Evolutionary conservation across 768 basidiomycete genomes (phyloP).

Genomic region (Daedaleopsis sinensis): DNA sequence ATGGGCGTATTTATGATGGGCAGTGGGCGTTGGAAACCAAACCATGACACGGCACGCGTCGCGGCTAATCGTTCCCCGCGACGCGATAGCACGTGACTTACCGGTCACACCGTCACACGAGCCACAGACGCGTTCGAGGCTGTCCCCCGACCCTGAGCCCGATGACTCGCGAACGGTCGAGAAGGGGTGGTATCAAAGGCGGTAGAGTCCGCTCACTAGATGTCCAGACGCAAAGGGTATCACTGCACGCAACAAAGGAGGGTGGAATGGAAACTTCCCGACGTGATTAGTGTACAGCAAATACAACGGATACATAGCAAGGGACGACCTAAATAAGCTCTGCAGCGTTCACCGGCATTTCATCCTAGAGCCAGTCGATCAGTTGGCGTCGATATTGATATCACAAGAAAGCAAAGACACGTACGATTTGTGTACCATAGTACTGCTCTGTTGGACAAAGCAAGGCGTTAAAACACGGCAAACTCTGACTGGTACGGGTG

Average conservation of each 20-base stretch:
- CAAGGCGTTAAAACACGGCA: neutral
- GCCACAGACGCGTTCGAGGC: slow-evolving; percentile 1
- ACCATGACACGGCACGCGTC: slow-evolving; percentile 14
- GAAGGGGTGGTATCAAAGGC: neutral
- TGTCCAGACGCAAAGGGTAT: slow-evolving; percentile 15
- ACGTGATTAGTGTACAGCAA: slow-evolving; percentile 20
- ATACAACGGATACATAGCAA: slow-evolving; percentile 20
- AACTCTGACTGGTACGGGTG: neutral
- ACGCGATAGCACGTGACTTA: slow-evolving; percentile 14
- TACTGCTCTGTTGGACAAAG: slow-evolving; percentile 72
- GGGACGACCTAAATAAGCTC: slow-evolving; percentile 74
- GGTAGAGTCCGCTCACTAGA: neutral
- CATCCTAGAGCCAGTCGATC: slow-evolving; percentile 61
- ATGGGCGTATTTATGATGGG: slow-evolving; percentile 17
- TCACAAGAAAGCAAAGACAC: slow-evolving; percentile 25
- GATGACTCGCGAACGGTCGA: neutral
- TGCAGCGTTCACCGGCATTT: slow-evolving; percentile 99
- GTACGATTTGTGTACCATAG: slow-evolving; percentile 92
- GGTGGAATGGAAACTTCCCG: slow-evolving; percentile 16
- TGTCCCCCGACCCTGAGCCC: neutral
- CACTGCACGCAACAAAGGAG: slow-evolving; percentile 17
- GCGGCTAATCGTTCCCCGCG: slow-evolving; percentile 4
- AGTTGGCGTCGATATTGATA: slow-evolving; percentile 33
- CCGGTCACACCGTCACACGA: slow-evolving; percentile 7
- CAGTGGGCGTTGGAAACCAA: slow-evolving; percentile 18